Base-by-base conservation (phyloP, 345 rosid species). In the Rhizophora apiculata region DNA sequence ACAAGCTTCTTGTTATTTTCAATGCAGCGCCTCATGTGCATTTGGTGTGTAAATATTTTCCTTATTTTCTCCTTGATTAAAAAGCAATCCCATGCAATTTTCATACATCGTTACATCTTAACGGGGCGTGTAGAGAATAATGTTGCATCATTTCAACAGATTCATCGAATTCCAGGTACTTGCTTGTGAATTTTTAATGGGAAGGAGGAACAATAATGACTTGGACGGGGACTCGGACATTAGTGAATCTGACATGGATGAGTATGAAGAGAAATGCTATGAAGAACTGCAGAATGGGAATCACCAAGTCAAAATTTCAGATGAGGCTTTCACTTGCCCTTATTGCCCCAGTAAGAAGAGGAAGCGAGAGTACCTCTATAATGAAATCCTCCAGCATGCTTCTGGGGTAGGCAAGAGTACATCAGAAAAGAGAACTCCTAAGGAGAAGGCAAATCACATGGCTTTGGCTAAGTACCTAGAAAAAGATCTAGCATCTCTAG, bases 371-470 rank as follows among this genome's bases (percentile, higher is more conserved):
- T 94, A 85, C 76, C 79, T 75, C 21, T 89, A 87, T 66, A 73
- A 67, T 37, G 97, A 92, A 64, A 86, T 95, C 72, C 89, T 92
- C 68, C 98, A 95, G 65, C 99, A 95, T 85, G 99, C 98, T 70
- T 87, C 94, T 53, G 99, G 96, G 49, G 98, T 95, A 70, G 97
- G 97, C 66, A 84, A 81, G 59, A 95, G 99, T 71, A 49, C 60
- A 15, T 93, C 97, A 4, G 79, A 78, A 46, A 91, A 95, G 78
- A 78, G 99, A 73, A 87, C 85, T 64, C 69, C 74, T 2, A 88
- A 85, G 66, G 93, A 84, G 78, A 95, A 86, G 77, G 97, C 93
- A 13, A 81, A 78, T 76, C 99, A 95, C 84, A 83, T 87, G 43
- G 97, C 99, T 57, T 79, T 95, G 71, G 85, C 79, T 37, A 92